Conservation (phyloP, 1,284 basidiomycete species). For the Xerocomus amazonicus region DNA sequence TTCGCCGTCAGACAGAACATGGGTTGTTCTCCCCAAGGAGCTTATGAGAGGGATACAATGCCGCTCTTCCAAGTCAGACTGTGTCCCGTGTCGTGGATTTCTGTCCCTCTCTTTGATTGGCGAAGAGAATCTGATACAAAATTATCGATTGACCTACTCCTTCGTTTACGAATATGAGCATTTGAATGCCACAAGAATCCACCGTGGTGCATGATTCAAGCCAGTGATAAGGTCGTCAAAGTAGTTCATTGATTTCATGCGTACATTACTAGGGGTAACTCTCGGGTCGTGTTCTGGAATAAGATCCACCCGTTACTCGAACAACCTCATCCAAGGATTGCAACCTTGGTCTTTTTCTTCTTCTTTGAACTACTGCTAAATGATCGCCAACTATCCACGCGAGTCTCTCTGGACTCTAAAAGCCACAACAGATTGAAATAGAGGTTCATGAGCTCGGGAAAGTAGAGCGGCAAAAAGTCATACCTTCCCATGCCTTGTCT, state of each 20-base stretch:
- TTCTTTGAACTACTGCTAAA: conserved; percentile 64
- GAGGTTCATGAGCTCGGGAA: not conserved
- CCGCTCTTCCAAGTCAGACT: too few species aligned
- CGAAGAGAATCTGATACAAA: too few species aligned
- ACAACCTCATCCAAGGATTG: conserved; percentile 56
- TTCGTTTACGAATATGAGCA: too few species aligned
- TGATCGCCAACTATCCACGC: conserved; percentile 77
- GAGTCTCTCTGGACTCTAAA: conserved; percentile 67
- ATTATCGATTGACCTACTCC: too few species aligned
- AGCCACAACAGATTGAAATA: conserved; percentile 3
- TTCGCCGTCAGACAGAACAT: too few species aligned
- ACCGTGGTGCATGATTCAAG: too few species aligned
- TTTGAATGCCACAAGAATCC: too few species aligned
- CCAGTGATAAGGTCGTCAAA: not conserved
- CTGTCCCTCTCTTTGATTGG: too few species aligned
- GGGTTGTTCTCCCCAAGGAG: too few species aligned
- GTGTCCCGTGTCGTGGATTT: too few species aligned
- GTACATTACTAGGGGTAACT: conserved; percentile 13
- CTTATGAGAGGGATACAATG: too few species aligned
- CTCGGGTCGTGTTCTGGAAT: conserved; percentile 1
- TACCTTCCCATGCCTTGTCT: conserved; percentile 79
- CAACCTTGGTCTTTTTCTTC: conserved; percentile 70
- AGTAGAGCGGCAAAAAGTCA: conserved; percentile 13
- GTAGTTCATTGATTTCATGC: conserved; percentile 7
- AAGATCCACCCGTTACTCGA: not conserved